Percentiles rank a stretch among this genome's conserved stretches.
Evolutionary conservation across 768 basidiomycete species (phyloP).

Genomic region (Leccinum aurantiacum): DNA sequence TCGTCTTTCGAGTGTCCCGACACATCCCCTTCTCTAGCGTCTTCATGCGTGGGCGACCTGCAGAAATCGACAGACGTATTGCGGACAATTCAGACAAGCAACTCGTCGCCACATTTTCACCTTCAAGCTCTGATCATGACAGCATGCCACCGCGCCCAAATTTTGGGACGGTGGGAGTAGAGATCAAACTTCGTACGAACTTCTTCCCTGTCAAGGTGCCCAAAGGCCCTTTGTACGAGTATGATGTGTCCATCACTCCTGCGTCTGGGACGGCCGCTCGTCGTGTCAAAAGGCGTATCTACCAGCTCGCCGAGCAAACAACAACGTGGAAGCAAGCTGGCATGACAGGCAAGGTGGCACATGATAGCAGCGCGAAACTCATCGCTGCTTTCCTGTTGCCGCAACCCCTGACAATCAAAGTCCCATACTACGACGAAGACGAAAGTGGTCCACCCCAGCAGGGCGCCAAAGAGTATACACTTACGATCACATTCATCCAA

Average conservation of each 20-base stretch:
- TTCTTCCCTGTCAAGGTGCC: slow-evolving; percentile 53
- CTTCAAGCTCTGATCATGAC: slow-evolving; percentile 20
- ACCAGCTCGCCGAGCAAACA: slow-evolving; percentile 47
- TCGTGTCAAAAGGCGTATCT: slow-evolving; percentile 47
- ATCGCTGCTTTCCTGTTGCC: slow-evolving; percentile 42
- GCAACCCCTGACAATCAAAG: slow-evolving; percentile 40
- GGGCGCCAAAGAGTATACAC: slow-evolving; percentile 42
- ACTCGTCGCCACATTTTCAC: slow-evolving; percentile 38
- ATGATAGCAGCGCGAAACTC: slow-evolving; percentile 48
- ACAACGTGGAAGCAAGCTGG: slow-evolving; percentile 41
- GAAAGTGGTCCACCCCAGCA: slow-evolving; percentile 32
- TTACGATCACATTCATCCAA: slow-evolving; percentile 44
- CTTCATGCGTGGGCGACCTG: slow-evolving; percentile 40
- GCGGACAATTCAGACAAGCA: slow-evolving; percentile 42
- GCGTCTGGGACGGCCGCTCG: slow-evolving; percentile 30
- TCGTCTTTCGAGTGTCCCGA: neutral
- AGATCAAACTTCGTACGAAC: slow-evolving; percentile 51
- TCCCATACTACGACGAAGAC: slow-evolving; percentile 48
- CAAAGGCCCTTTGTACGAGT: slow-evolving; percentile 47
- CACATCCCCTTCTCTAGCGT: slow-evolving; percentile 31
- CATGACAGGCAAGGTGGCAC: slow-evolving; percentile 43
- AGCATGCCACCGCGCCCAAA: slow-evolving; percentile 49
- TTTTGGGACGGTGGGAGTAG: slow-evolving; percentile 43
- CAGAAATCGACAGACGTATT: slow-evolving; percentile 54
- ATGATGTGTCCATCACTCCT: slow-evolving; percentile 45